Evolutionary conservation across 306 rosid species (phyloP).

Genomic region (Glycine soja): DNA sequence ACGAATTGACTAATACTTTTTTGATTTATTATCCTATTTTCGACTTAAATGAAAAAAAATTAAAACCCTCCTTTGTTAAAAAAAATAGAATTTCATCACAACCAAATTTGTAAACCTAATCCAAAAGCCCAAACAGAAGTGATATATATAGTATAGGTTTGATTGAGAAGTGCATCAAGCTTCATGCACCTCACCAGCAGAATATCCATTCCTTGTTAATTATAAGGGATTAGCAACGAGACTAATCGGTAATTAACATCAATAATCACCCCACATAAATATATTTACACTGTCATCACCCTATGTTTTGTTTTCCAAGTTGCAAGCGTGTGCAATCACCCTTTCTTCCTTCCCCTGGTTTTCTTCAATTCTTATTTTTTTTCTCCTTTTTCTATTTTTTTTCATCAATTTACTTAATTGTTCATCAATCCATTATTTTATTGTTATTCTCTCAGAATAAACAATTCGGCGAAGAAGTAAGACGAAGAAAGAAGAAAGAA

Average conservation of each 20-base stretch:
- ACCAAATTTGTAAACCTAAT: too few relatives aligned
- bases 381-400: background rate
- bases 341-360: conserved; percentile 36
- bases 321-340: conserved; percentile 46
- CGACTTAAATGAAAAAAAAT: too few relatives aligned
- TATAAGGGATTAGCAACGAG: background rate
- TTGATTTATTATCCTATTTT: too few relatives aligned
- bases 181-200: too few relatives aligned
- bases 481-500: background rate
- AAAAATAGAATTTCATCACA: too few relatives aligned
- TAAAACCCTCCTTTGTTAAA: too few relatives aligned
- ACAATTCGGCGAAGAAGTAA: conserved; percentile 43
- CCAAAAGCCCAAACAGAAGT: too few relatives aligned
- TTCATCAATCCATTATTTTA: conserved; percentile 40
- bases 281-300: conserved; percentile 46
- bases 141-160: too few relatives aligned
- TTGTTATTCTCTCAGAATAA: conserved; percentile 37
- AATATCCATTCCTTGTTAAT: too few relatives aligned
- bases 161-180: too few relatives aligned
- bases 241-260: conserved; percentile 40
- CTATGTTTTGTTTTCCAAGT: conserved; percentile 21
- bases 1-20: too few relatives aligned
- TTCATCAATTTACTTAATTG: conserved; percentile 32
- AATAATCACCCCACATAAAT: conserved; percentile 34
- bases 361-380: conserved; percentile 33